These are phyloP conservation scores for Urostyla sp. DNA, from an alignment of 73 alveolate genomes.

Conservation along the genomic window DNA sequence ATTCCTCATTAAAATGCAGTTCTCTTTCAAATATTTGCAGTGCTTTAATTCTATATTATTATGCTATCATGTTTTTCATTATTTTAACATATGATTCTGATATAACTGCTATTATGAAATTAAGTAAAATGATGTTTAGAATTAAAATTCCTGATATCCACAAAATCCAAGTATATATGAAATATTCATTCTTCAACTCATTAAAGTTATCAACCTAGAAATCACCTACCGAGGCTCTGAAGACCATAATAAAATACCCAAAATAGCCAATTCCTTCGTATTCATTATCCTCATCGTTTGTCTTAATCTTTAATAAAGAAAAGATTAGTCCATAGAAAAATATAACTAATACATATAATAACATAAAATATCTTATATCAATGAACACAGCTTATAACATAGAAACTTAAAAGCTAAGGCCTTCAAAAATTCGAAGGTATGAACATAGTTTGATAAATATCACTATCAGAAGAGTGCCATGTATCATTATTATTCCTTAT, in stretches of 20 bases:
- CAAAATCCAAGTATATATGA: conserved; percentile 7
- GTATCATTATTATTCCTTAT: not conserved
- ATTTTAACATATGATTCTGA: conserved; percentile 23
- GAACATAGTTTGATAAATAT: not conserved
- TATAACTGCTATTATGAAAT: conserved; percentile 47
- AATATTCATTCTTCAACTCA: not conserved
- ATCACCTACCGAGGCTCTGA: conserved; percentile 36
- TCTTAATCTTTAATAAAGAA: not conserved
- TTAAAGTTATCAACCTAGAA: conserved; percentile 1
- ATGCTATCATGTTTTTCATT: conserved; percentile 3
- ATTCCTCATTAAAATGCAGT: not conserved
- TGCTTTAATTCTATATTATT: not conserved
- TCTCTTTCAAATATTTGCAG: conserved; percentile 11
- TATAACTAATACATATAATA: not conserved
- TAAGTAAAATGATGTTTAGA: conserved; percentile 26
- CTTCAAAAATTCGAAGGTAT: conserved; percentile 3
- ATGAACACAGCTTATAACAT: conserved; percentile 6
- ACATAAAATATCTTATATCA: conserved; percentile 2
- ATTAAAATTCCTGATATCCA: conserved; percentile 4
- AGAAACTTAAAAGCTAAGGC: conserved; percentile 13
- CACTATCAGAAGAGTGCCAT: not conserved
- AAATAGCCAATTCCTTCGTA: not conserved
- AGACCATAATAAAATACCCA: conserved; percentile 35
- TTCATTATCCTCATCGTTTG: not conserved
- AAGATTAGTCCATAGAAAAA: conserved; percentile 12